Evolutionary conservation across 2,329 filamentous ascomycete species (phyloP), one percentile per base, ranked within the genome.

Genomic region (Byssochlamys sp.): DNA sequence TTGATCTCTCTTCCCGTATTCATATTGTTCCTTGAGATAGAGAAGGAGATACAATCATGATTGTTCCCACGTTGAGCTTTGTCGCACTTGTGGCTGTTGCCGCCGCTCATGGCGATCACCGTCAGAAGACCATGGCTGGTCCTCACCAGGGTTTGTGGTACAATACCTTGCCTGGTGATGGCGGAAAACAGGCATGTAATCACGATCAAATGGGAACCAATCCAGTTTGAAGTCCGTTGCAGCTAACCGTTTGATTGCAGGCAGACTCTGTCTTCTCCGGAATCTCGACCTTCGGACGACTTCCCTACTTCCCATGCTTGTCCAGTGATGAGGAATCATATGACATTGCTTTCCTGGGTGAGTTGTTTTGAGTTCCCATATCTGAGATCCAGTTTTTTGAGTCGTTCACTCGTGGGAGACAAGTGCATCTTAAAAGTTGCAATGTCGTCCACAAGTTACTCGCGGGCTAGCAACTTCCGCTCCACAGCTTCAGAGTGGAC

Each of bases 251-350:
- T 24, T 50, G 35, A 58, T 25, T 5, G 12, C 11, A 91, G 87
- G 89, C 89, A 59, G 89, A 95, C 71, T 91, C 89, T 0, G 89
- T 94, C 58, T 95, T 94, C 75, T 92, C 88, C 1, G 90, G 90
- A 28, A 94, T 95, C 67, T 88, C 87, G 0, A 95, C 90, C 6
- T 94, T 94, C 69, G 90, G 89, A 10, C 85, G 89, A 54, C 76
- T 94, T 49, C 84, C 86, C 4, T 94, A 95, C 73, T 83, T 81
- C 58, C 88, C 88, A 2, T 95, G 90, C 69, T 78, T 95, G 3
- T 78, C 82, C n/a, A 85, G 81, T 60, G 80, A 84, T 48, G 80
- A 84, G 27, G 84, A 87, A 62, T 83, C 85, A 66, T 95, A 88
- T 65, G 90, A 95, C 63, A 91, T 95, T 72, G 90, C 90, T 1